phyloP scores from a whole-genome alignment of 371 early-diverging fungal species.

The Mucor lusitanicus region DNA sequence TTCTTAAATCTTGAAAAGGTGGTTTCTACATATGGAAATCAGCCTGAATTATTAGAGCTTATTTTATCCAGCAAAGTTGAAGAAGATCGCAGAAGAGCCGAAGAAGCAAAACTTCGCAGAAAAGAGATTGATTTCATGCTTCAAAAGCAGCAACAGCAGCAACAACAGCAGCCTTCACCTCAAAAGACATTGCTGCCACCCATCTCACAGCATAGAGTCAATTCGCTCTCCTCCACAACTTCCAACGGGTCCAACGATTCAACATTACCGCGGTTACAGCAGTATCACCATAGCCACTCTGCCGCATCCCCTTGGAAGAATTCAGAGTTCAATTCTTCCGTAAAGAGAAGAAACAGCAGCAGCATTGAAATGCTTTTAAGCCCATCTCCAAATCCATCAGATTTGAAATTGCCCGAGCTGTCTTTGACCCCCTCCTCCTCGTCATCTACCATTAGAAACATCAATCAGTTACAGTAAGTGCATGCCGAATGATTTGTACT shows the following conservation, averaged over 20 bases:
- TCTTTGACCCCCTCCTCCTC: neutral
- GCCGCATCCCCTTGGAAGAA: slow-evolving; percentile 1
- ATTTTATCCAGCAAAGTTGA: slow-evolving; percentile 58
- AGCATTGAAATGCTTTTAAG: slow-evolving; percentile 22
- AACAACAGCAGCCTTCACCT: neutral
- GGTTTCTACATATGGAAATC: slow-evolving; percentile 40
- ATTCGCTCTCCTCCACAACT: neutral
- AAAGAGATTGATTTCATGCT: slow-evolving; percentile 46
- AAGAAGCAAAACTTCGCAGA: slow-evolving; percentile 54
- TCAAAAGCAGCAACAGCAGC: slow-evolving; percentile 9
- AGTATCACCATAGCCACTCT: neutral
- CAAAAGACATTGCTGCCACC: slow-evolving; percentile 4
- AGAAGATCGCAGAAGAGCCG: slow-evolving; percentile 56
- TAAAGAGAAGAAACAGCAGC: slow-evolving; percentile 14
- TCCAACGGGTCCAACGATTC: slow-evolving; percentile 6
- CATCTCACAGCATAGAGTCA: neutral
- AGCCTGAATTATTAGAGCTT: slow-evolving; percentile 54
- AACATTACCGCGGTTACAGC: slow-evolving; percentile 7
- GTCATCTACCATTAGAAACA: neutral
- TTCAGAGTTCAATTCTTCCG: neutral
- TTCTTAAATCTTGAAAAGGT: slow-evolving; percentile 45
- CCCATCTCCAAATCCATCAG: slow-evolving; percentile 2
- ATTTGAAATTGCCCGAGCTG: slow-evolving; percentile 14
- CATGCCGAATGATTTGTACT: neutral
- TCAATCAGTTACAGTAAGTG: neutral